Conservation (phyloP, 2,329 filamentous ascomycete species). For the Daldinia sp. region DNA sequence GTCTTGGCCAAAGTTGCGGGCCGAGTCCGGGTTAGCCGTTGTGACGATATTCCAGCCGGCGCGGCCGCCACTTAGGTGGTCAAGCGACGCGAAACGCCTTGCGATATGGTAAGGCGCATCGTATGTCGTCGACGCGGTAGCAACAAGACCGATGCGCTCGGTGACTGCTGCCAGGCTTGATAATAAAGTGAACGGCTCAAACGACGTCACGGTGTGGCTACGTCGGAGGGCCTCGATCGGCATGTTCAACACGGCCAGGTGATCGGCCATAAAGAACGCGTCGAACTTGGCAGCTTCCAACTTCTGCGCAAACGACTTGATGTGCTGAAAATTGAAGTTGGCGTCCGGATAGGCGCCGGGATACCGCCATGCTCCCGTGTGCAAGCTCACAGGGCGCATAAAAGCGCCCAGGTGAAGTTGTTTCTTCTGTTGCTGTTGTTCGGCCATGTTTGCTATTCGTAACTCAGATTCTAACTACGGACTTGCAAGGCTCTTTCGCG, state of each 20-base stretch:
- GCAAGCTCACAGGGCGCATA: constrained; percentile 65
- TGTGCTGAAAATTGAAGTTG: constrained; percentile 64
- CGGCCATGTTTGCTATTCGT: constrained; percentile 27
- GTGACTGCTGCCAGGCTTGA: constrained; percentile 59
- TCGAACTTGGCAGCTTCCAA: constrained; percentile 63
- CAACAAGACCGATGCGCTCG: constrained; percentile 59
- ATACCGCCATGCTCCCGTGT: constrained; percentile 66
- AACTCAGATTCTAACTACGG: neutral
- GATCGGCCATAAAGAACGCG: constrained; percentile 65
- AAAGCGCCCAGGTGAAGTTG: constrained; percentile 65
- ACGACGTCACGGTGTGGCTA: constrained; percentile 65
- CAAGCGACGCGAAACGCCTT: constrained; percentile 61
- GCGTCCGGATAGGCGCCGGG: constrained; percentile 63
- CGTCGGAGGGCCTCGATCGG: constrained; percentile 64
- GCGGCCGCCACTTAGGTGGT: constrained; percentile 60
- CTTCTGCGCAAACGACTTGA: constrained; percentile 62
- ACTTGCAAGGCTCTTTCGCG: neutral
- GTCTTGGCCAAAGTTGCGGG: constrained; percentile 60
- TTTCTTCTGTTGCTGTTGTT: constrained; percentile 40
- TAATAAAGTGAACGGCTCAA: constrained; percentile 63
- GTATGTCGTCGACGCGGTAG: constrained; percentile 63
- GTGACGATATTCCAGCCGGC: constrained; percentile 65
- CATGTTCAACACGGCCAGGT: constrained; percentile 64
- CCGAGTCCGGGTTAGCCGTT: constrained; percentile 60
- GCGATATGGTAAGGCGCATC: constrained; percentile 64